These are phyloP conservation scores for Helenozyma rhizophorensis DNA, from an alignment of 805 yeast genomes.

Conservation along the genomic window DNA sequence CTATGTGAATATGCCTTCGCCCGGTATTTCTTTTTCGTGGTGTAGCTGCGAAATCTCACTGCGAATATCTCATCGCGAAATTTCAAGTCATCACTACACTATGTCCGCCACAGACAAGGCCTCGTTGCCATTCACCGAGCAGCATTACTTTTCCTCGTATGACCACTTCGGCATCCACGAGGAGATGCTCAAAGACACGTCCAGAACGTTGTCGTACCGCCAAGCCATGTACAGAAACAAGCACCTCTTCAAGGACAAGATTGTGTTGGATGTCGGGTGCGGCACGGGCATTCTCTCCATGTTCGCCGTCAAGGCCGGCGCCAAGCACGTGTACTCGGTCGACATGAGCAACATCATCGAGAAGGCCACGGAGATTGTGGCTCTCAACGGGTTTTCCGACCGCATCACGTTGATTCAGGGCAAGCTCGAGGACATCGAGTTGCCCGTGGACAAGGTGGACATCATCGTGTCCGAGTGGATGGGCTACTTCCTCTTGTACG, in stretches of 20 bases:
- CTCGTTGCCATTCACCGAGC: conserved; percentile 67
- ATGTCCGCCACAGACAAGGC: conserved; percentile 65
- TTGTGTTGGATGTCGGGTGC: conserved; percentile 97
- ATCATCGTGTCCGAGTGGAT: conserved; percentile 98
- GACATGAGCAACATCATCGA: conserved; percentile 96
- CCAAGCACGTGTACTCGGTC: conserved; percentile 94
- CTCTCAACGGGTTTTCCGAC: conserved; percentile 77
- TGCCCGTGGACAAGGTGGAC: conserved; percentile 88
- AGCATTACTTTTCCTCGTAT: conserved; percentile 92
- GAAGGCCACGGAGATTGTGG: conserved; percentile 88
- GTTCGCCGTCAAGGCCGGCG: conserved; percentile 99
- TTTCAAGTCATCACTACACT: not conserved
- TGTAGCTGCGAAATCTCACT: too few relatives aligned
- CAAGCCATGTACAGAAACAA: conserved; percentile 89
- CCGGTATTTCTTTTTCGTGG: too few relatives aligned
- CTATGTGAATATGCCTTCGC: too few relatives aligned
- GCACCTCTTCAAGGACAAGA: conserved; percentile 83
- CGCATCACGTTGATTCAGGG: conserved; percentile 88
- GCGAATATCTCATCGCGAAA: too few relatives aligned
- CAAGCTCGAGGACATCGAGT: conserved; percentile 84
- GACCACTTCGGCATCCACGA: conserved; percentile 98
- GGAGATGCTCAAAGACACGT: conserved; percentile 95
- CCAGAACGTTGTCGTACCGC: conserved; percentile 87
- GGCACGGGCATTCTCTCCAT: conserved; percentile 97
- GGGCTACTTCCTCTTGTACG: conserved; percentile 96